A percentile compares a stretch with the other conserved stretches of the same genome.
phyloP scores from a whole-genome alignment of 163 green algal species.

The Scenedesmus sp. region DNA sequence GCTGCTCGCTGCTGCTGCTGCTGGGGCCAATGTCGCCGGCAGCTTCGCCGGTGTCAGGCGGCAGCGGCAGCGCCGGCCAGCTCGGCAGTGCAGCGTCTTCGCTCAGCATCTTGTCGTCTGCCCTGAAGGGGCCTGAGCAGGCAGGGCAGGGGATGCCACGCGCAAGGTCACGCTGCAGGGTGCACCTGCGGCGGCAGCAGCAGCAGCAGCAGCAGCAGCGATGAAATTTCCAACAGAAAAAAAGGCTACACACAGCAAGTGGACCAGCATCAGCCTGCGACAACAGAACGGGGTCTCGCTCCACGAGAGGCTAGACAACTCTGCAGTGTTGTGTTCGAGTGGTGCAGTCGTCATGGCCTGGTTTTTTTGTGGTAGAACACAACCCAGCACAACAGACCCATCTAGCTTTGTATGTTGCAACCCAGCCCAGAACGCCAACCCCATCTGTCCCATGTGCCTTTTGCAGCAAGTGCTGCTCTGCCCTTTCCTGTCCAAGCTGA shows the following conservation, averaged over 20 bases:
- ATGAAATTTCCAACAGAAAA: neutral
- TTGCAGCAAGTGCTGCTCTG: too few relatives aligned
- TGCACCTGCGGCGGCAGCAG: constrained; percentile 16
- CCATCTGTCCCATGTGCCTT: constrained; percentile 23
- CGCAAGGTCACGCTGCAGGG: constrained; percentile 1
- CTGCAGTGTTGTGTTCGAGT: too few relatives aligned
- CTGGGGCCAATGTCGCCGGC: neutral
- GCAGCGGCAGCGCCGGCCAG: neutral
- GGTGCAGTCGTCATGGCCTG: too few relatives aligned
- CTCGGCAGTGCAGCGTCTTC: constrained; percentile 2
- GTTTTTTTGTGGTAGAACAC: too few relatives aligned
- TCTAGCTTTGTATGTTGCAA: too few relatives aligned
- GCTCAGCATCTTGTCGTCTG: constrained; percentile 32
- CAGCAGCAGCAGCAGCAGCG: neutral
- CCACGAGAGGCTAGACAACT: too few relatives aligned
- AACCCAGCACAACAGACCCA: too few relatives aligned
- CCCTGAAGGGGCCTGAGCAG: constrained; percentile 37
- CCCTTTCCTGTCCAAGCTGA: too few relatives aligned
- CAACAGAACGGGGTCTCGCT: too few relatives aligned
- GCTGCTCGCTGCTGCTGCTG: constrained; percentile 18
- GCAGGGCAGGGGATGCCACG: constrained; percentile 45
- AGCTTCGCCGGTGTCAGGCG: neutral
- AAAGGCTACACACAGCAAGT: too few relatives aligned
- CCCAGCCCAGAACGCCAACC: too few relatives aligned
- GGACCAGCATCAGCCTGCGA: too few relatives aligned